Percentiles rank a stretch among this genome's conserved stretches.
phyloP scores from a whole-genome alignment of 1,284 basidiomycete genomes.

The Pyrrhoderma noxium region DNA sequence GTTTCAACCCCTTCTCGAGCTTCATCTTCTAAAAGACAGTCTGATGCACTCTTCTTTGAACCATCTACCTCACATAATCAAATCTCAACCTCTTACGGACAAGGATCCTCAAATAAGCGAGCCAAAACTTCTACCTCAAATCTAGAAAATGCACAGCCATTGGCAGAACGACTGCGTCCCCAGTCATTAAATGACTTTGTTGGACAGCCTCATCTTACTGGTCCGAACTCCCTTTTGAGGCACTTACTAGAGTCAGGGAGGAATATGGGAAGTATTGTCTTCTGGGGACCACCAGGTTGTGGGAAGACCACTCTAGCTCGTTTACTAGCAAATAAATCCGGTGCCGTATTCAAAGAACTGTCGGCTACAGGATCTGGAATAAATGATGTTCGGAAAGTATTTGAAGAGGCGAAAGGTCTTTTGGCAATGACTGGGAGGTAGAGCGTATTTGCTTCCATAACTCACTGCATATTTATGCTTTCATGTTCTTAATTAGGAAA shows the following conservation, averaged over 20 bases:
- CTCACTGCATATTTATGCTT: not conserved
- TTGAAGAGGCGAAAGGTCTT: conserved; percentile 73
- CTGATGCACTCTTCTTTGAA: not conserved
- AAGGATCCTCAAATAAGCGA: conserved; percentile 23
- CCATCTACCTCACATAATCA: conserved; percentile 16
- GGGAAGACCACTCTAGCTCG: conserved; percentile 81
- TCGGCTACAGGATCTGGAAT: conserved; percentile 71
- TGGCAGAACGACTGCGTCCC: conserved; percentile 63
- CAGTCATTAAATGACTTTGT: conserved; percentile 54
- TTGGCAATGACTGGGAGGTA: conserved; percentile 66
- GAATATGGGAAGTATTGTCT: conserved; percentile 49
- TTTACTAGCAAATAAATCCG: conserved; percentile 52
- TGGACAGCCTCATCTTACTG: conserved; percentile 59
- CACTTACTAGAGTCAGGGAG: conserved; percentile 37
- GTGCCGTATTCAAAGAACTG: conserved; percentile 68
- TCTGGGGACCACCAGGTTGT: conserved; percentile 75
- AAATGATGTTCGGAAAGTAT: conserved; percentile 70
- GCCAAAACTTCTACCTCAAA: conserved; percentile 24
- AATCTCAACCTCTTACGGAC: conserved; percentile 9
- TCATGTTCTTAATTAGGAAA: conserved; percentile 32
- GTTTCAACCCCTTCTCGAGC: conserved; percentile 2
- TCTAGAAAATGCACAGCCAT: conserved; percentile 33
- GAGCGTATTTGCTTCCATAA: not conserved
- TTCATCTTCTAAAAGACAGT: conserved; percentile 3
- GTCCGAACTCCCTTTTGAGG: conserved; percentile 45